phyloP scores from a whole-genome alignment of 345 rosid species.

The Rhodamnia rubescens region DNA sequence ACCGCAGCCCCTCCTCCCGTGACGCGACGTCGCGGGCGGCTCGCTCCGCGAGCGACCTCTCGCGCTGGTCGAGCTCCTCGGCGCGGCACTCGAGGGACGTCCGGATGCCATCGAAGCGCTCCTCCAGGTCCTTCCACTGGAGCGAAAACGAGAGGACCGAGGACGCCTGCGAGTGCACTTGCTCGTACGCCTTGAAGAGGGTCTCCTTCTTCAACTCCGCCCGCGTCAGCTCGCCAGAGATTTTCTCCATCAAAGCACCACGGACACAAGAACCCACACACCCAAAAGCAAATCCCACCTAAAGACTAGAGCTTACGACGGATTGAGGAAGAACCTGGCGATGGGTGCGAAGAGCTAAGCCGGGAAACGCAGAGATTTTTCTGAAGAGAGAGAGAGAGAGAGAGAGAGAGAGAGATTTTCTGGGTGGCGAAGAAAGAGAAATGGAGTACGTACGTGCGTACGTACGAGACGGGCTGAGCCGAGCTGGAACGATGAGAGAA shows the following conservation, averaged over 20 bases:
- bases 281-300: neutral
- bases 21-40: too few species aligned
- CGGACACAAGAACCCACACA: too few species aligned
- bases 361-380: neutral
- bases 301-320: neutral
- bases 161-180: neutral
- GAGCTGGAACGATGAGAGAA: too few species aligned
- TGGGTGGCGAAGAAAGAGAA: neutral
- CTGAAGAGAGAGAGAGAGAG: neutral
- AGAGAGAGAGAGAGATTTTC: neutral
- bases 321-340: neutral
- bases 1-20: neutral
- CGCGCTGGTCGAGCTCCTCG: neutral
- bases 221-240: neutral
- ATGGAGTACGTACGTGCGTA: neutral
- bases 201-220: neutral
- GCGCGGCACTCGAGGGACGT: neutral
- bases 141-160: neutral
- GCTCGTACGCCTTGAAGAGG: neutral
- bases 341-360: neutral
- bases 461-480: neutral
- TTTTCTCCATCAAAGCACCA: neutral
- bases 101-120: neutral
- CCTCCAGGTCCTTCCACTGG: conserved; percentile 7
- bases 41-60: neutral